Evolutionary conservation across 768 basidiomycete species (phyloP).

Genomic region (Podaxis sp.): DNA sequence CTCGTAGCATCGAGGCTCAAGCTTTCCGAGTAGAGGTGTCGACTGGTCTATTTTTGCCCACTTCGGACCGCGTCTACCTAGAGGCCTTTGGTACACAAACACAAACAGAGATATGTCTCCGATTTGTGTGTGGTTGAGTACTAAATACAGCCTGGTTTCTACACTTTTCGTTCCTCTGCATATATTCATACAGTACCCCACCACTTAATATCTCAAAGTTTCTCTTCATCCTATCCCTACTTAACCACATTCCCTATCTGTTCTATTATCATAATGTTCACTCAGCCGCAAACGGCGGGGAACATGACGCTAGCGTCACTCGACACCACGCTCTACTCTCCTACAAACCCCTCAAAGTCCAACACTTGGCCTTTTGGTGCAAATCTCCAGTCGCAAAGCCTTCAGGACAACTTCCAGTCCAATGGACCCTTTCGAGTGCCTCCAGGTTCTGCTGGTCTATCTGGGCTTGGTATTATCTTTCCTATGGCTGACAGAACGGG

Average conservation of each 20-base stretch:
- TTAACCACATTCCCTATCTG: not conserved
- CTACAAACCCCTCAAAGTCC: conserved; percentile 12
- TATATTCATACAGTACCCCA: conserved; percentile 4
- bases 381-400: not conserved
- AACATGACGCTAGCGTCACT: conserved; percentile 31
- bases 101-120: conserved; percentile 11
- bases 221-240: conserved; percentile 4
- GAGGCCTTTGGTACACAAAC: not conserved
- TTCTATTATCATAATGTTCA: conserved; percentile 5
- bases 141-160: not conserved
- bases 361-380: not conserved
- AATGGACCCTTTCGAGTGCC: conserved; percentile 2
- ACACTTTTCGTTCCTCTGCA: not conserved
- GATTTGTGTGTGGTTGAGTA: not conserved
- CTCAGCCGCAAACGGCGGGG: conserved; percentile 1
- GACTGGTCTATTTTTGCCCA: conserved; percentile 2
- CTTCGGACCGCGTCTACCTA: not conserved
- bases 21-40: conserved; percentile 1
- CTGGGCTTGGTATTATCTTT: conserved; percentile 12
- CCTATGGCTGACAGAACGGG: not conserved
- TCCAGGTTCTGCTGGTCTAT: not conserved
- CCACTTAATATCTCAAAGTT: not conserved
- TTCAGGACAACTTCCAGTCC: conserved; percentile 12
- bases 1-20: not conserved
- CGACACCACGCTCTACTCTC: conserved; percentile 20